phyloP scores from a whole-genome alignment of 139 green algal genomes.

The Micromonas commoda region DNA sequence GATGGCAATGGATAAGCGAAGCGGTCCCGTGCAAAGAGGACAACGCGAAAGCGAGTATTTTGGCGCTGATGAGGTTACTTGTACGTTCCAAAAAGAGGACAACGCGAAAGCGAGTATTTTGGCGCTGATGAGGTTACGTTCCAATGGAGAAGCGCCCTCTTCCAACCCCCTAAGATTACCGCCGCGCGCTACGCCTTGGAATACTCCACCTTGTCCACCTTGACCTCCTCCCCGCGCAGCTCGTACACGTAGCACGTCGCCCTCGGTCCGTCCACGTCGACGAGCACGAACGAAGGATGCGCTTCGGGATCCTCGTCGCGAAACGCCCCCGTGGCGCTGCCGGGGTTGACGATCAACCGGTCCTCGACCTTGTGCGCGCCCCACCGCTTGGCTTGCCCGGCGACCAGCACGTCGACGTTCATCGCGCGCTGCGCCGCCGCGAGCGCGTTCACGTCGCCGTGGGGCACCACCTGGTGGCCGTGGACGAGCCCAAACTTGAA shows the following conservation, averaged over 20 bases:
- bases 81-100: too few relatives aligned
- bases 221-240: conserved; percentile 55
- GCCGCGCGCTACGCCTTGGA: conserved; percentile 52
- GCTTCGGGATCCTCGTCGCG: neutral
- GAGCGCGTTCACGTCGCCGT: conserved; percentile 65
- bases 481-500: conserved; percentile 83
- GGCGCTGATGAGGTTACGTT: too few relatives aligned
- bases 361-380: conserved; percentile 63
- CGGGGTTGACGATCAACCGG: conserved; percentile 82
- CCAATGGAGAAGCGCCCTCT: too few relatives aligned
- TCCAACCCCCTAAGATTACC: too few relatives aligned
- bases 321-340: conserved; percentile 87
- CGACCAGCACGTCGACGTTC: conserved; percentile 86
- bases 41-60: too few relatives aligned
- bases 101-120: too few relatives aligned
- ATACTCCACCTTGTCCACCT: conserved; percentile 80
- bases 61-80: too few relatives aligned
- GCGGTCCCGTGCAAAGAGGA: too few relatives aligned
- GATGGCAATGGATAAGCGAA: too few relatives aligned
- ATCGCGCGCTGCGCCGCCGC: conserved; percentile 73
- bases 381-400: conserved; percentile 73
- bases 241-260: conserved; percentile 86
- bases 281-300: conserved; percentile 69
- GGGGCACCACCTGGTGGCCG: conserved; percentile 87
- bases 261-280: conserved; percentile 78